Base-by-base conservation (phyloP, 2,329 filamentous ascomycete species). In the Talaromyces atroroseus region DNA sequence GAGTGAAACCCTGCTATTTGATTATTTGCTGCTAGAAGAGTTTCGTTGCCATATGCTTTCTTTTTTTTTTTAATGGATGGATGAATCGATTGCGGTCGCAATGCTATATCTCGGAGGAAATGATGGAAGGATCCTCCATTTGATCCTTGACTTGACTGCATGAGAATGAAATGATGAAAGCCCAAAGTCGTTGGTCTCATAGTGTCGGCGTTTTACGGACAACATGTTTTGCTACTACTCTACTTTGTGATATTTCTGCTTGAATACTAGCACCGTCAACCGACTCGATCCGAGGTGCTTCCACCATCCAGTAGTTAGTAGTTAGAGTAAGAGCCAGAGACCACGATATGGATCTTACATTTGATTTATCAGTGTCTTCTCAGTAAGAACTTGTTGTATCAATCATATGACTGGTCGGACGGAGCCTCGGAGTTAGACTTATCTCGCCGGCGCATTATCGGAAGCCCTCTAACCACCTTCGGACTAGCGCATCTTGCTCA, bases 141-240 rank as follows among this genome's bases (percentile, higher is more conserved):
- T 12, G 32, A 36, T 6, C 32, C 14, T 16, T 36, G 11, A 18
- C 18, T 44, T 44, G 40, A 23, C 40, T 23, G 18, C 40, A 44
- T 23, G 18, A 21, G 40, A 44, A 44, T 44, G 18, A 12, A 20
- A 23, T 21, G 16, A 32, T 36, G 49, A 26, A 51, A 42, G 14
- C 29, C 11, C 23, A 45, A 42, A 46, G 18, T 24, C 29, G 46
- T 54, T 29, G 53, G 46, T 56, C 45, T 57, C 47, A 44, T 56
- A 24, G 45, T 59, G 44, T 45, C 42, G 57, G 53, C 57, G 57
- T 59, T 59, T 47, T 58, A 59, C 32, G 52, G 53, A 51, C 38
- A 23, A 48, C 52, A 54, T 54, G 34, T 49, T 54, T 54, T 42
- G 38, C 38, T 42, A 14, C 36, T 40, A 34, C 36, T 44, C 38